These are phyloP conservation scores for Candida palmyrensis DNA, from an alignment of 805 yeast species.

Conservation along the genomic window DNA sequence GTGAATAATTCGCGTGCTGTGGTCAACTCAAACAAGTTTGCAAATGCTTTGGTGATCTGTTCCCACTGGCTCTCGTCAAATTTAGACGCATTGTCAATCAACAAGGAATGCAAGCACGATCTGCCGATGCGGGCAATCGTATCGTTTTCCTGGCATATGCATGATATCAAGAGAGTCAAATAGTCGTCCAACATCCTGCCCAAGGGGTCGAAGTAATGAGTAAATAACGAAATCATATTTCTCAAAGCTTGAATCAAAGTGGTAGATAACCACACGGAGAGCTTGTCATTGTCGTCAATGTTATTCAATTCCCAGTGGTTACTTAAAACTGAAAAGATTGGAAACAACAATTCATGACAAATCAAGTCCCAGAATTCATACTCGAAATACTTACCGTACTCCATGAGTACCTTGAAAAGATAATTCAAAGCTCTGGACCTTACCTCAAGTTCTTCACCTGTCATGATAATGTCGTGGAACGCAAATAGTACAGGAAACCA, in stretches of 20 bases:
- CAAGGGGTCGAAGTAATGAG: constrained; percentile 75
- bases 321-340: constrained; percentile 78
- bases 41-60: constrained; percentile 59
- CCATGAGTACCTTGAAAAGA: constrained; percentile 75
- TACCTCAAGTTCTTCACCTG: constrained; percentile 90
- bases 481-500: constrained; percentile 89
- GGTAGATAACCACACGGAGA: constrained; percentile 94
- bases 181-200: constrained; percentile 74
- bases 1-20: constrained; percentile 82
- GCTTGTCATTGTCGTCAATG: constrained; percentile 67
- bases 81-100: constrained; percentile 66
- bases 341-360: constrained; percentile 76
- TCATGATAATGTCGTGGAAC: constrained; percentile 85
- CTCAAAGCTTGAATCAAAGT: constrained; percentile 93
- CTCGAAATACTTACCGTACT: constrained; percentile 74
- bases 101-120: constrained; percentile 75
- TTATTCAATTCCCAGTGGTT: constrained; percentile 64
- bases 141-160: constrained; percentile 95
- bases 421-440: constrained; percentile 81
- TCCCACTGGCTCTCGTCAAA: constrained; percentile 73
- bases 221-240: constrained; percentile 77
- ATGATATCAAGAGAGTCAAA: constrained; percentile 70
- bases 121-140: constrained; percentile 94
- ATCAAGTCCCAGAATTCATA: constrained; percentile 76
- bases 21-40: constrained; percentile 68